Base-by-base conservation (phyloP, 2,329 filamentous ascomycete genomes). In the Penicillium brasilianum region DNA sequence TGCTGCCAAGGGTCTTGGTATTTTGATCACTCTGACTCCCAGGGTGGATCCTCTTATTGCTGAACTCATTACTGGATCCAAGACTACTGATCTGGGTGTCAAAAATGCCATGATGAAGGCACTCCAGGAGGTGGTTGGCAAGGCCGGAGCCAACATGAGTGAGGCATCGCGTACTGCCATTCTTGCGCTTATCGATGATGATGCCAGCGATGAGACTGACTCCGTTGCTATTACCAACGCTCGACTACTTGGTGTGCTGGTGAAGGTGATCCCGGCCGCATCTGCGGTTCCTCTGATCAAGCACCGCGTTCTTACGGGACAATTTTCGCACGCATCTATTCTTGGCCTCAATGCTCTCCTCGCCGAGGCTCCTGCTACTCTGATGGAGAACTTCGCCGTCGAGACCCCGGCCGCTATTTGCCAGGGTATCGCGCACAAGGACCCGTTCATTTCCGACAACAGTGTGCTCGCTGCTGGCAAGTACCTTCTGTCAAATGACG, bases 101-200 rank as follows among this genome's bases (percentile, higher is more conserved):
- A 91, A 88, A 78, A 95, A 90, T 67, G 95, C 95, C 30, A 99
- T 99, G 95, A 85, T 99, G 71, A 97, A 96, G 82, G 95, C 95
- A 3, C 80, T 99, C 49, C 97, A 96, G 74, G 94, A 98, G 74
- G 95, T 99, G 32, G 90, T 99, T 62, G 94, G 92, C 82, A 97
- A 97, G 78, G 94, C 93, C 18, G 95, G 95, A 57, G 84, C 85
- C 60, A 97, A 94, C 78, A 99, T 99, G 95, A 93, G 91, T 70
- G 95, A 98, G 71, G 82, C 88, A 22, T 97, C 94, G 51, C 88
- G 93, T 58, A 86, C 88, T 62, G 88, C 93, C n/a, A 92, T 99
- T 28, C 82, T 99, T 52, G 86, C 87, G 46, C 83, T 99, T 52
- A 97, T 99, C 71, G 95, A 98, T 75, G 88, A 88, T 68, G 93